These are phyloP conservation scores for Abrus precatorius DNA, from an alignment of 306 rosid species.

Conservation along the genomic window DNA sequence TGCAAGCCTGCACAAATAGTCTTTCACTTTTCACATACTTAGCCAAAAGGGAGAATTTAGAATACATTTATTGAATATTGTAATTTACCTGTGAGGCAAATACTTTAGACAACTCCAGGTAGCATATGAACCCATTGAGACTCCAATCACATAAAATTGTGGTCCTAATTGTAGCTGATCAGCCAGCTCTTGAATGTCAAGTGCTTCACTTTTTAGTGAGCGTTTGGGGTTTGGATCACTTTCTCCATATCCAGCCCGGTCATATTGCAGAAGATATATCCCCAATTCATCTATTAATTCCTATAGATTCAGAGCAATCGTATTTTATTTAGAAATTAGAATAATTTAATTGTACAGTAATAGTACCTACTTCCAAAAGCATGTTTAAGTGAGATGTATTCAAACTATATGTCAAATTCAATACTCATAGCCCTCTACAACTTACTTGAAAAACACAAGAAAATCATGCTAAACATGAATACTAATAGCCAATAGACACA, in stretches of 20 bases:
- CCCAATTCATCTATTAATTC: conserved; percentile 84
- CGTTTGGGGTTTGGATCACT: conserved; percentile 90
- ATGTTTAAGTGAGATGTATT: neutral
- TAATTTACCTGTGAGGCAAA: conserved; percentile 81
- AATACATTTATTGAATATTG: conserved; percentile 20
- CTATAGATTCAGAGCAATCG: conserved; percentile 57
- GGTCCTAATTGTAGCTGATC: conserved; percentile 77
- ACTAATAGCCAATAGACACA: conserved; percentile 1
- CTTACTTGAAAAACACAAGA: neutral
- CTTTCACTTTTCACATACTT: neutral
- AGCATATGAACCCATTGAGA: conserved; percentile 94
- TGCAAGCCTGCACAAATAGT: conserved; percentile 72
- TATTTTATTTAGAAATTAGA: conserved; percentile 40
- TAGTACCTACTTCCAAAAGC: neutral
- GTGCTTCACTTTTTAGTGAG: conserved; percentile 80
- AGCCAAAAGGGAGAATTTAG: neutral
- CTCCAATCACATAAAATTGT: conserved; percentile 84
- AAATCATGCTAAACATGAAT: neutral
- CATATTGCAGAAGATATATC: conserved; percentile 78
- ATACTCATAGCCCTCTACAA: conserved; percentile 32
- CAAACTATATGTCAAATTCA: conserved; percentile 2
- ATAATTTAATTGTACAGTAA: conserved; percentile 21
- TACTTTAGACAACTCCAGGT: conserved; percentile 95
- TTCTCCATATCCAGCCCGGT: conserved; percentile 93
- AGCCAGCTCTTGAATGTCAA: conserved; percentile 87